Evolutionary conservation across 805 yeast species (phyloP), one percentile per base, ranked within the genome.

Genomic region (Kuraishia floccosa): DNA sequence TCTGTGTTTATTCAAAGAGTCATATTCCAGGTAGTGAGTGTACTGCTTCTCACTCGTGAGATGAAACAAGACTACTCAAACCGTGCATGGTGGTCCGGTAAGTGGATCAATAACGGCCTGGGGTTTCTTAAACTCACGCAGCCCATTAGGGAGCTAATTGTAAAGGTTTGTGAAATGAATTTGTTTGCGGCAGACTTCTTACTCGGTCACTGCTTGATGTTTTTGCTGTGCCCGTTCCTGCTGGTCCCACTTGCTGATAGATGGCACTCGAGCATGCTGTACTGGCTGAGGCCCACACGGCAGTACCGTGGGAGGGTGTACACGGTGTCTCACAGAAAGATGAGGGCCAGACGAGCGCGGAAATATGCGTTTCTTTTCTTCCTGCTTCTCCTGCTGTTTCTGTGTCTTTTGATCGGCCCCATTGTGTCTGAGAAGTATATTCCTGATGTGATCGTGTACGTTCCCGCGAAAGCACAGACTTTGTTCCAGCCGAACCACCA

Each of bases 401-500:
- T 63, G 4, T 31, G 64, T 28, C 12, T 56, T 1, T 14, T 67
- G 5, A 55, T 72, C 23, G 46, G 61, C 11, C 43, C 51, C 1
- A 43, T 69, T 17, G 44, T 76, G 17, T 43, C 65, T 14, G 60
- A 58, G 2, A 85, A 86, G 2, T 60, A 47, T 23, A n/a, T n/a
- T n/a, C n/a, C n/a, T n/a, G 40, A 47, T 6, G 28, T 37, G 28
- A 31, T 30, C 23, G 17, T 30, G 30, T 25, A 27, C 13, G 12
- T 23, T 17, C 38, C 59, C 3, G 35, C 32, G 11, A 26, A 39
- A 4, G 40, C 38, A 10, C 38, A 30, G 30, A 69, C 69, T 3
- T 41, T 74, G 24, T 45, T 76, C 6, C 86, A 78, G 46, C 85
- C 86, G 2, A 64, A 56, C 24, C 44, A 53, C 24, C 82, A 76